Evolutionary conservation across 352 stramenopile species (phyloP), one percentile per base, ranked within the genome.

Genomic region (Globisporangium alternatum): DNA sequence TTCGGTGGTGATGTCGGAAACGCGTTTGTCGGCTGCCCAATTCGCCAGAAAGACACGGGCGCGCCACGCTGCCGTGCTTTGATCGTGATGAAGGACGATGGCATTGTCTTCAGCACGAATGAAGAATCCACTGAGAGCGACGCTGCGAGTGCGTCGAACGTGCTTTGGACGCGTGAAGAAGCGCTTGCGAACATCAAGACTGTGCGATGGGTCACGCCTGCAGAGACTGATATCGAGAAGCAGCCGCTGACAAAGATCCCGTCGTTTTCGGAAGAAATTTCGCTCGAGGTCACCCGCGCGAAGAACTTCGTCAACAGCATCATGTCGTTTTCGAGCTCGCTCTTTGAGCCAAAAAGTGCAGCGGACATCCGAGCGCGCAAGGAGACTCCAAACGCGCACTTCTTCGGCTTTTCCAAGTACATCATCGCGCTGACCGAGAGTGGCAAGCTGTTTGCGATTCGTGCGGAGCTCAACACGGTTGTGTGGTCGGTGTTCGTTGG

Each of bases 391-490:
- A 92, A 91, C 55, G 77, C 86, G 8, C 86, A 92, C 49, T 78
- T 92, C 41, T 93, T 95, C 51, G 84, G 84, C 4, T 93, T 93
- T 60, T 91, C 86, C 33, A 95, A 95, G 81, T 88, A 87, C 57
- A 85, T 92, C 31, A 69, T 95, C 47, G 69, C 80, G 25, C 66
- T 90, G 19, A 95, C 84, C 13, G 74, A 88, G 21, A 93, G 82
- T 21, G 86, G 86, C 44, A 91, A 91, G 66, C 68, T 95, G 33
- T 93, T 89, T 69, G 84, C 82, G 21, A 83, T 95, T 33, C 82
- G 81, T n/a, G 81, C 84, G 15, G 82, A 93, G 52, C 83, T 83
- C 25, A 90, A 80, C 49, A 82, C 75, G 2, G 71, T 95, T 5
- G 84, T 77, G 2, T 95, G 84, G 84, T 88, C 80, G 25, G 68